phyloP scores from a whole-genome alignment of 768 basidiomycete genomes.

The Podaxis sp. region DNA sequence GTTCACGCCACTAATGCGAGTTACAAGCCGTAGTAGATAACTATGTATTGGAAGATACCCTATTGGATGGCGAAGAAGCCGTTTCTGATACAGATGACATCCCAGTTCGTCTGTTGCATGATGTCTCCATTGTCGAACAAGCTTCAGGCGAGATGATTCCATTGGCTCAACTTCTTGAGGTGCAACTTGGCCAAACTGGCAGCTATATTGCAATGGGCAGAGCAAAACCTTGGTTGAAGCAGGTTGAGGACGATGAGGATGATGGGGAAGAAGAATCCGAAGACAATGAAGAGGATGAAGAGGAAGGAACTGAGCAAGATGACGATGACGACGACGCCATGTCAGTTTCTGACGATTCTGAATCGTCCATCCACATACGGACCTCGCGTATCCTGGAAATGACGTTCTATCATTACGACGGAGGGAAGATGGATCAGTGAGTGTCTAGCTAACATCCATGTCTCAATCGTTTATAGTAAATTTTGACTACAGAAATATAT shows the following conservation, averaged over 20 bases:
- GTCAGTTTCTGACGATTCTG: not conserved
- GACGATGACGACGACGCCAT: not conserved
- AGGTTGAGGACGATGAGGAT: constrained; percentile 27
- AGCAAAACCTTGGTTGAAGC: constrained; percentile 35
- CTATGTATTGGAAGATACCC: constrained; percentile 36
- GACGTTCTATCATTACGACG: constrained; percentile 40
- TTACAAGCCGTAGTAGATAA: constrained; percentile 7
- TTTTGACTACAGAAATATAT: constrained; percentile 48
- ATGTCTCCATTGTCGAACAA: constrained; percentile 53
- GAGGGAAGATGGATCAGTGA: constrained; percentile 43
- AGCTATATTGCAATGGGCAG: constrained; percentile 38
- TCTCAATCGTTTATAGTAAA: not conserved
- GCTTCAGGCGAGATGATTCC: constrained; percentile 36
- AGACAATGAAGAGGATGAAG: constrained; percentile 14
- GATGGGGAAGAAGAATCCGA: constrained; percentile 21
- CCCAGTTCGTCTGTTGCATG: constrained; percentile 54
- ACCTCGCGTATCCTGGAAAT: constrained; percentile 46
- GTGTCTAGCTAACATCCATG: constrained; percentile 15
- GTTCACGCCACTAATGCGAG: constrained; percentile 11
- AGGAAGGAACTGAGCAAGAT: constrained; percentile 21
- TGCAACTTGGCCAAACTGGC: constrained; percentile 22
- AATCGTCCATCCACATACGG: not conserved
- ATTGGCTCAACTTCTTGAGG: constrained; percentile 35
- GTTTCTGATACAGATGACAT: constrained; percentile 31
- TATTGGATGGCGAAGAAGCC: constrained; percentile 45